A percentile compares a stretch with the other conserved stretches of the same genome.
Evolutionary conservation across 345 rosid species (phyloP).

Genomic region (Citrus sinensis): DVS_A1.0 CM039161.1:16384001-16384500

Average conservation of each 20-base stretch:
- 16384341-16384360: background rate
- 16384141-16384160: background rate
- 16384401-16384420: background rate
- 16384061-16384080: background rate
- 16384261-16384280: constrained; percentile 26
- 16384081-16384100: background rate
- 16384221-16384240: background rate
- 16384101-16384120: background rate
- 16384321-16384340: constrained; percentile 26
- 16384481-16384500: constrained; percentile 3
- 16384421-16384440: background rate
- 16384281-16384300: constrained; percentile 7
- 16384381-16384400: background rate
- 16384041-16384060: constrained; percentile 18
- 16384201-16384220: background rate
- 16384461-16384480: constrained; percentile 3
- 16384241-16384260: constrained; percentile 4
- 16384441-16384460: background rate
- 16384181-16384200: background rate
- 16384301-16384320: constrained; percentile 7
- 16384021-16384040: background rate
- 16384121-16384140: background rate
- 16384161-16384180: background rate
- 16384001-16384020: constrained; percentile 15
- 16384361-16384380: background rate